Evolutionary conservation across 176 grass and related monocot genomes (phyloP), one percentile per base, ranked within the genome.

Genomic region (Oryza coarctata): DNA sequence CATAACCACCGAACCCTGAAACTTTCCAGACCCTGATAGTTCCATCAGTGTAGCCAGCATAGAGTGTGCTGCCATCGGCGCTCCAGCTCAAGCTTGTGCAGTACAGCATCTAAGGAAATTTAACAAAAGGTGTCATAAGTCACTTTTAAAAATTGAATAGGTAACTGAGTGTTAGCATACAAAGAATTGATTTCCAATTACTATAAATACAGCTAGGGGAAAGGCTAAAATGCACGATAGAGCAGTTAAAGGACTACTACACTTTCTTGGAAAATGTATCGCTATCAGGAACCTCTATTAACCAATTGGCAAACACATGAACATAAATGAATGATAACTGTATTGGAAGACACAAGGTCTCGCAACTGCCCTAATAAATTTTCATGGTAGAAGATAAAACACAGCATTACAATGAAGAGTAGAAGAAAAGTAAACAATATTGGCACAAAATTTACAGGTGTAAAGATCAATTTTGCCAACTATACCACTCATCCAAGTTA

Each of bases 11-110:
- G 5, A 77, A 87, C 4, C 38, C 49, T 80, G 75, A 76, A 26
- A 94, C 84, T 76, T 89, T 91, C 52, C 85, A 91, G 25, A 91
- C 81, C 84, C 75, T 91, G 78, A 94, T 94, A 72, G 89, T 79
- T 76, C 87, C 89, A 50, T 91, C 89, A 0, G 89, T 89, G 77
- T 87, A 94, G 40, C 84, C 83, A 25, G 87, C 71, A 49, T 82
- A 89, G 10, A 91, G 80, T 4, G 86, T 92, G 70, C 80, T 91
- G 60, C 86, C 89, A 3, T 91, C 89, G 0, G 85, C 73, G 32
- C 89, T 92, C 92, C 92, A 94, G 87, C 84, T 91, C 87, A 94
- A 85, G 67, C 89, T 89, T 67, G 92, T 72, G 84, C 92, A 91
- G 87, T 94, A 83, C 32, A 89, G 76, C 63, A 91, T 81, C 89